These are phyloP conservation scores for Rhizopogon vinicolor DNA, from an alignment of 768 basidiomycete genomes.

Conservation along the genomic window DNA sequence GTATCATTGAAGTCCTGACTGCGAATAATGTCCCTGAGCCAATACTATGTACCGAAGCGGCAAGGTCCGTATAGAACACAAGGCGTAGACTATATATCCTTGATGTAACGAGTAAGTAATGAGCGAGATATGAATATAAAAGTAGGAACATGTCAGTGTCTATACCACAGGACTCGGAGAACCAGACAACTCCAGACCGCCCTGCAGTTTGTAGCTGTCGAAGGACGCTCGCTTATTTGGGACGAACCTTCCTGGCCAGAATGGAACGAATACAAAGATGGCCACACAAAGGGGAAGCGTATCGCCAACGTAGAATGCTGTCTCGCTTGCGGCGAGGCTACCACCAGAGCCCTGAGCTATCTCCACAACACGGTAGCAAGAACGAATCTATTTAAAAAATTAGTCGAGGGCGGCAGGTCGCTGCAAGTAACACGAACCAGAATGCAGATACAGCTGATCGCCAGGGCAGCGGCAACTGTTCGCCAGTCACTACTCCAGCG, in stretches of 20 bases:
- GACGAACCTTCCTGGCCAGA: constrained; percentile 66
- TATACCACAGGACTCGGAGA: background rate
- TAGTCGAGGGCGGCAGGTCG: background rate
- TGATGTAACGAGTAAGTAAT: background rate
- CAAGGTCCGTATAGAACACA: background rate
- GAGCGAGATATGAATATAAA: background rate
- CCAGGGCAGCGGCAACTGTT: constrained; percentile 43
- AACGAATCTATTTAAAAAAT: constrained; percentile 46
- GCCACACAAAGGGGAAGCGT: constrained; percentile 63
- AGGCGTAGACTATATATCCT: background rate
- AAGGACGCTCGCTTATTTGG: background rate
- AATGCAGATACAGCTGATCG: constrained; percentile 58
- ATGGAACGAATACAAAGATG: constrained; percentile 46
- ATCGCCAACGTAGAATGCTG: constrained; percentile 64
- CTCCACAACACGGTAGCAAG: constrained; percentile 56
- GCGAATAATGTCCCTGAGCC: too few relatives aligned
- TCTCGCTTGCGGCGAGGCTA: constrained; percentile 51
- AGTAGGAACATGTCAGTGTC: too few relatives aligned
- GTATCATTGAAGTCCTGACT: too few relatives aligned
- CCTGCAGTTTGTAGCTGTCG: background rate
- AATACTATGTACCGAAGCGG: background rate
- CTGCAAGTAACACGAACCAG: constrained; percentile 37
- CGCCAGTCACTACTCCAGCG: constrained; percentile 58
- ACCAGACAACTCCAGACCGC: background rate
- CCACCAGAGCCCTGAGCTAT: constrained; percentile 61